Evolutionary conservation across 345 rosid genomes (phyloP), one percentile per base, ranked within the genome.

Genomic region (Streptanthus diversifolius): DNA sequence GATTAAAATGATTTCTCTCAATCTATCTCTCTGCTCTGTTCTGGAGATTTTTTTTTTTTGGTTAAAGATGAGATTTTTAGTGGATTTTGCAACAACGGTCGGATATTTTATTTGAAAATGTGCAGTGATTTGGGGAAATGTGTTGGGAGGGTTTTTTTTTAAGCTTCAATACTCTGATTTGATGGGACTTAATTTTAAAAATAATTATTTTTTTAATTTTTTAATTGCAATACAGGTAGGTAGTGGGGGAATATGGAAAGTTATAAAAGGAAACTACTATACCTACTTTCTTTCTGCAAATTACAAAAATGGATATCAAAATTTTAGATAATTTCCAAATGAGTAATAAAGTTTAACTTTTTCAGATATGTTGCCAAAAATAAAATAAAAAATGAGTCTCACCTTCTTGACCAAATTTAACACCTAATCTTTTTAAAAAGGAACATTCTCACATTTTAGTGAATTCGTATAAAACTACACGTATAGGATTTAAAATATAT

Each of bases 51-150:
- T 44, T 22, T 51, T 12, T 12, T 24, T 51, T 1, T 22, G 12
- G 24, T 1, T 2, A 15, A 65, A 65, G 41, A 8, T 36, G 5
- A 47, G 66, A 13, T 60, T 70, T 59, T 58, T 58, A 47, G 12
- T 14, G 52, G 18, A 33, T 49, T 59, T 55, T 14, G 43, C 63
- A 47, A 54, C 70, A 74, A 74, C 77, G 77, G 77, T 74, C 77
- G 58, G 66, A 57, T 65, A 21, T 73, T 72, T 25, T n/a, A 21
- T 73, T 73, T 66, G 60, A 56, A 73, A 45, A 25, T 45, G 66
- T 8, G 65, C 40, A 64, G 27, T 1, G 8, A 54, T 43, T 11
- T 40, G 25, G 71, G 68, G 62, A 30, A 32, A 21, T 41, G 76
- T 55, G 68, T 17, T 49, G 12, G n/a, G 25, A 32, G 3, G 32